Base-by-base conservation (phyloP, 345 rosid species). In the Populus ilicifolia region DNA sequence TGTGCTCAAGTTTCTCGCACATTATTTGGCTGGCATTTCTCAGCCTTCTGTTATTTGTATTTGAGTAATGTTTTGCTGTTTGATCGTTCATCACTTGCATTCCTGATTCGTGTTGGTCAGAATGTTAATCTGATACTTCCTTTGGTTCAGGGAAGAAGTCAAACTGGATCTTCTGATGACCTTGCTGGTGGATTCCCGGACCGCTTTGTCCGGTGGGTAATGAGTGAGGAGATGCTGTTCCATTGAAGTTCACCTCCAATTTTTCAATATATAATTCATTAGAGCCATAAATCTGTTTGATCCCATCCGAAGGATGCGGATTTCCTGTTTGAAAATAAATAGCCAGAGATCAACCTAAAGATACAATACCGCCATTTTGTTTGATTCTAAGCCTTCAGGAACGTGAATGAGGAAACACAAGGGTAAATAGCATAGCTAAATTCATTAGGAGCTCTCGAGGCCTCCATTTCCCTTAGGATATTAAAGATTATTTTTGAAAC, bases 131-230 rank as follows among this genome's bases (percentile, higher is more conserved):
- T 21, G 27, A 20, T n/a, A 8, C 43, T 72, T 30, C 48, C 54
- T 35, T 35, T 46, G 30, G 54, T 70, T 63, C 85, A 92, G 96
- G 89, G 84, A 81, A 83, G 85, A 65, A 85, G 80, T 71, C 78
- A 75, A 36, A 79, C 43, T 0, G 83, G 67, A 18, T 23, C 66
- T 9, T 29, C 70, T 0, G 77, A 79, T 69, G 78, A 78, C 6
- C 69, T 56, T 41, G 30, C 68, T 59, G 70, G 74, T 44, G 85
- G 81, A 75, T 89, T 84, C 69, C 80, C 94, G 25, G 79, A 86
- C 68, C 84, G 87, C 63, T 96, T 91, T 66, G 74, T 61, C 43
- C 82, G 82, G 66, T 96, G 99, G 99, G 92, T 96, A 56, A 85
- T 78, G 38, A 75, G 89, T 21, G 98, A 93, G 54, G 93, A 83